Percentiles rank a stretch among this genome's conserved stretches.
Evolutionary conservation across 2,329 filamentous ascomycete species (phyloP).

Genomic region (Fusarium abutilonis): DNA sequence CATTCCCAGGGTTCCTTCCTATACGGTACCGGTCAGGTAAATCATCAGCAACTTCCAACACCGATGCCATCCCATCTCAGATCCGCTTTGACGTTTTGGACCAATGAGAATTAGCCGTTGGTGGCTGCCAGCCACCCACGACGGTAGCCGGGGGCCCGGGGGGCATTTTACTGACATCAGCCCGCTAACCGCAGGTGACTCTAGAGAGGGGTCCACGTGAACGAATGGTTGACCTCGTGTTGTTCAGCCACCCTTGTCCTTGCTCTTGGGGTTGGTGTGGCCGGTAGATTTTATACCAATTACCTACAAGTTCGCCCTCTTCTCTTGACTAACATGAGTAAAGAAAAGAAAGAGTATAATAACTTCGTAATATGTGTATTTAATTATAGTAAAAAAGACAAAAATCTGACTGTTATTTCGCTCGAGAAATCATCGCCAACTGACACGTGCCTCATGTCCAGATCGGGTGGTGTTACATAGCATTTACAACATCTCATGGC

Average conservation of each 20-base stretch:
- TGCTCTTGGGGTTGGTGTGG: background rate
- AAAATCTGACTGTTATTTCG: conserved; percentile 23
- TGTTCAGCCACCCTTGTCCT: conserved; percentile 36
- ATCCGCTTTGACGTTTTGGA: conserved; percentile 15
- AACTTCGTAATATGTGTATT: background rate
- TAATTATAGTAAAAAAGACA: conserved; percentile 3
- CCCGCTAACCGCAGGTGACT: conserved; percentile 25
- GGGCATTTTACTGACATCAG: conserved; percentile 34
- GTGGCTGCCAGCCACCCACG: conserved; percentile 11
- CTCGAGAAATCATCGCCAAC: conserved; percentile 25
- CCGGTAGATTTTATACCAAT: too few species aligned
- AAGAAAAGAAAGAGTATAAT: background rate
- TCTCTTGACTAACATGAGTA: conserved; percentile 17
- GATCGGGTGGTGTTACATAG: conserved; percentile 28
- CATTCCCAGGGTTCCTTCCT: conserved; percentile 24
- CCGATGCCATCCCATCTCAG: conserved; percentile 24
- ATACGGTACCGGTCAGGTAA: conserved; percentile 23
- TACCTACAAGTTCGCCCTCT: background rate
- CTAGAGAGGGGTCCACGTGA: conserved; percentile 16
- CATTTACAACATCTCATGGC: conserved; percentile 16
- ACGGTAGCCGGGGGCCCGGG: conserved; percentile 1
- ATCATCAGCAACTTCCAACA: conserved; percentile 35
- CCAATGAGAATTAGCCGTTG: conserved; percentile 29
- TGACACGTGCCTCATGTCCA: conserved; percentile 21
- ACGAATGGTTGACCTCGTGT: conserved; percentile 35